These are phyloP conservation scores for Candida silvicultrix DNA, from an alignment of 805 yeast genomes.

Conservation along the genomic window DNA sequence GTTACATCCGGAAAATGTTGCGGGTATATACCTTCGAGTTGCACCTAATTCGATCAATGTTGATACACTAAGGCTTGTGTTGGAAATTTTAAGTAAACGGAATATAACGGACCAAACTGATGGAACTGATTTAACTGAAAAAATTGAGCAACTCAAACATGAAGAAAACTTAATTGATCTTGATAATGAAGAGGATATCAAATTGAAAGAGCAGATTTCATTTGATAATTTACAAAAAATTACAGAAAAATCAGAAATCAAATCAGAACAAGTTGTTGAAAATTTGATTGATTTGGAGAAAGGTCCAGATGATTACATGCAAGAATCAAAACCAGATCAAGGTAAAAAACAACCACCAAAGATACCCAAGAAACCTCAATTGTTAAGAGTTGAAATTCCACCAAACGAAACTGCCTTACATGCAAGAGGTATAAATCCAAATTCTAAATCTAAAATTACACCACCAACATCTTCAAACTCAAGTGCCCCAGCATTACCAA, in stretches of 20 bases:
- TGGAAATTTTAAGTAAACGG: constrained; percentile 16
- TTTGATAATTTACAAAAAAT: constrained; percentile 17
- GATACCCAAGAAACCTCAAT: constrained; percentile 18
- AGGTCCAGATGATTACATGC: constrained; percentile 10
- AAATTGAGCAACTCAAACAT: constrained; percentile 20
- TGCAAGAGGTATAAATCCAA: neutral
- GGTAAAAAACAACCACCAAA: constrained; percentile 17
- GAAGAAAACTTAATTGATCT: constrained; percentile 23
- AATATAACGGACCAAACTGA: constrained; percentile 16
- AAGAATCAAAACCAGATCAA: neutral
- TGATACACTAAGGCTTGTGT: constrained; percentile 20
- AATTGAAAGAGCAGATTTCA: constrained; percentile 11
- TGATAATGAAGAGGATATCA: constrained; percentile 15
- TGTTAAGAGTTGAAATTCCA: constrained; percentile 6
- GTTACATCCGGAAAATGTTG: constrained; percentile 52
- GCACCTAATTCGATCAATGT: constrained; percentile 66
- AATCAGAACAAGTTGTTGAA: constrained; percentile 7
- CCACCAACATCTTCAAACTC: neutral
- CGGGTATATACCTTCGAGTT: constrained; percentile 76
- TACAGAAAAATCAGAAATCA: constrained; percentile 7
- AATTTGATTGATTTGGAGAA: constrained; percentile 32
- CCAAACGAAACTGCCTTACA: neutral
- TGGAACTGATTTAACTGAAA: constrained; percentile 11
- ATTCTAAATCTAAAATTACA: neutral
- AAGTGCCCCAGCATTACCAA: constrained; percentile 20